Evolutionary conservation across 2,329 filamentous ascomycete genomes (phyloP).

Genomic region (Fusarium subglutinans): DNA sequence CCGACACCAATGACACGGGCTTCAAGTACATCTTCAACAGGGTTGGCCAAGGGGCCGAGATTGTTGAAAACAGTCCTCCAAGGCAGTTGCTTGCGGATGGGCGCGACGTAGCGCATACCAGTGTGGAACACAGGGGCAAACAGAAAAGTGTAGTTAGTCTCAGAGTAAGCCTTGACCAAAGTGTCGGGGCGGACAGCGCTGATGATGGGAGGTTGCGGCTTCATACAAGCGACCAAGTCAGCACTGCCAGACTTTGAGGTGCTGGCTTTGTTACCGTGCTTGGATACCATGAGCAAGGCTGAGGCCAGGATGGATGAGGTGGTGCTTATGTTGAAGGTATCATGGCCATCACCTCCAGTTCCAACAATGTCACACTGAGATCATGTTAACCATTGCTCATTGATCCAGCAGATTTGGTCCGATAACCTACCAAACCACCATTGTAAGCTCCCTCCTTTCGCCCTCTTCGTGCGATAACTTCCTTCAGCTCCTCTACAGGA

Average conservation of each 20-base stretch:
- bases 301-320: slow-evolving; percentile 93
- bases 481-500: slow-evolving; percentile 69
- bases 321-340: slow-evolving; percentile 98
- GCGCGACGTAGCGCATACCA: slow-evolving; percentile 89
- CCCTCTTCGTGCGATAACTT: slow-evolving; percentile 68
- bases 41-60: slow-evolving; percentile 90
- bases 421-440: slow-evolving; percentile 78
- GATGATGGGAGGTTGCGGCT: slow-evolving; percentile 77
- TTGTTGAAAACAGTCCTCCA: slow-evolving; percentile 99
- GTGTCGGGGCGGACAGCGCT: slow-evolving; percentile 76
- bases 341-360: slow-evolving; percentile 94
- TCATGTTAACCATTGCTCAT: slow-evolving; percentile 7
- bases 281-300: slow-evolving; percentile 83
- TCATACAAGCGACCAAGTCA: slow-evolving; percentile 83
- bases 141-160: slow-evolving; percentile 92
- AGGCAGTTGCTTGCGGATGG: slow-evolving; percentile 86
- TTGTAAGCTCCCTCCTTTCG: slow-evolving; percentile 77
- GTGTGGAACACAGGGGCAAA: slow-evolving; percentile 97
- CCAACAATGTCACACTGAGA: slow-evolving; percentile 88
- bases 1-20: slow-evolving; percentile 94
- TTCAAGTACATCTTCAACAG: slow-evolving; percentile 84
- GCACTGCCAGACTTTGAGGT: slow-evolving; percentile 96
- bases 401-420: not conserved
- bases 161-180: slow-evolving; percentile 76
- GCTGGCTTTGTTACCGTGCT: slow-evolving; percentile 95